Conservation (phyloP, 73 alveolate genomes). For the Paramecium bursaria region DNA sequence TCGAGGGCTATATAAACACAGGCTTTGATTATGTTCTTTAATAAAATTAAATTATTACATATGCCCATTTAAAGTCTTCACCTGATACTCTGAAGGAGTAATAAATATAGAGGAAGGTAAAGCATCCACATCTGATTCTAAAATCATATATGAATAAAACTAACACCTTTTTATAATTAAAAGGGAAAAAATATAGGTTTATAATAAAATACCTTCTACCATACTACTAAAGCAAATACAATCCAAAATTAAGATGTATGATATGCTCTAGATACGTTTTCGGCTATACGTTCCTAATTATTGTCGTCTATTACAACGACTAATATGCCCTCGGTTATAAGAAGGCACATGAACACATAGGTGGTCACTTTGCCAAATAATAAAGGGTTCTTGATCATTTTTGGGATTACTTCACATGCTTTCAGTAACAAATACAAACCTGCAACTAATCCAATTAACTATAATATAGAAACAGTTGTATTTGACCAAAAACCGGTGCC, state of each 20-base stretch:
- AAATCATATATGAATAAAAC: conserved; percentile 34
- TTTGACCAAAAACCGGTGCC: neutral
- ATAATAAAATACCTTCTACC: conserved; percentile 19
- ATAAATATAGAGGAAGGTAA: conserved; percentile 20
- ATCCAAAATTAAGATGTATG: conserved; percentile 59
- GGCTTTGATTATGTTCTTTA: conserved; percentile 18
- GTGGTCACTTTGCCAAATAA: conserved; percentile 43
- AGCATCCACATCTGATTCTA: conserved; percentile 8
- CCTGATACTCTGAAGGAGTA: conserved; percentile 55
- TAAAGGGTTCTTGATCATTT: neutral
- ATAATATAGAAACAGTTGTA: neutral
- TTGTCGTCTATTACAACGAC: conserved; percentile 3
- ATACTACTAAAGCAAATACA: conserved; percentile 31
- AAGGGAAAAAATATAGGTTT: too few relatives aligned
- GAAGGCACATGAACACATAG: conserved; percentile 16
- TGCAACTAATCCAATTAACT: neutral
- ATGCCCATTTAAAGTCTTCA: conserved; percentile 18
- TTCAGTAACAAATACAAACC: neutral
- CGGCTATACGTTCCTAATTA: neutral
- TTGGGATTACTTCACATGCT: conserved; percentile 34
- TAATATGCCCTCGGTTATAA: conserved; percentile 3
- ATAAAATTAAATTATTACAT: neutral
- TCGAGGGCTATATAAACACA: conserved; percentile 8
- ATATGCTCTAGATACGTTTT: conserved; percentile 4
- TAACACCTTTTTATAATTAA: too few relatives aligned